Evolutionary conservation across 2,329 filamentous ascomycete genomes (phyloP).

Genomic region (Dactylonectria macrodidyma): DNA sequence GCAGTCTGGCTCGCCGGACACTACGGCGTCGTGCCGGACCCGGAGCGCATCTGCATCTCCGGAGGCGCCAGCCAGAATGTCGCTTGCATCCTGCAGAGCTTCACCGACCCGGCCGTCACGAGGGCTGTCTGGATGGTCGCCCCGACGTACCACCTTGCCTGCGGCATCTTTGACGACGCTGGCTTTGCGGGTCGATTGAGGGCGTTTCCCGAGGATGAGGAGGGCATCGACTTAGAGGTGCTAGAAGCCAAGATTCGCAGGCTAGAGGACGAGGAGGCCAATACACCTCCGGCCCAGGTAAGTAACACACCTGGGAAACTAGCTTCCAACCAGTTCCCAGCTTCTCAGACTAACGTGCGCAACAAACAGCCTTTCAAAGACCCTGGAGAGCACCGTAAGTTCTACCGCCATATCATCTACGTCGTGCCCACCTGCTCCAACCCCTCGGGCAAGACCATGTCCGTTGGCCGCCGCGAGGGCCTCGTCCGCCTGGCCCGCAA

Average conservation of each 20-base stretch:
- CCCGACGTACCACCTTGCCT: constrained; percentile 88
- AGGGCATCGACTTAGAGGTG: constrained; percentile 80
- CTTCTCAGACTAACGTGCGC: background rate
- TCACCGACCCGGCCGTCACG: constrained; percentile 84
- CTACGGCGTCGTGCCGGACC: constrained; percentile 64
- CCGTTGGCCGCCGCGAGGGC: constrained; percentile 73
- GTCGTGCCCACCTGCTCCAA: constrained; percentile 91
- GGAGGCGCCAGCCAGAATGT: constrained; percentile 90
- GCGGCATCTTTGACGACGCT: constrained; percentile 86
- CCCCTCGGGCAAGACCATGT: constrained; percentile 88
- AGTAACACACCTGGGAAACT: background rate
- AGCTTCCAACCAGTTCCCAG: background rate
- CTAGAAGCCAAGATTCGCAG: constrained; percentile 50
- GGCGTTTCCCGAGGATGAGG: constrained; percentile 82
- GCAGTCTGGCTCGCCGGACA: constrained; percentile 78
- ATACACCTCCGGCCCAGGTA: constrained; percentile 36
- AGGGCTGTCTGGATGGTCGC: constrained; percentile 84
- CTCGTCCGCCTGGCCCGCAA: constrained; percentile 84
- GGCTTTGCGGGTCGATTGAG: constrained; percentile 78
- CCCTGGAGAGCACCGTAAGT: constrained; percentile 75
- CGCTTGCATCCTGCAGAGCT: constrained; percentile 83
- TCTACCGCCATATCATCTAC: constrained; percentile 92
- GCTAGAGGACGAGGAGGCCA: constrained; percentile 47
- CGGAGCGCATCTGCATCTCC: constrained; percentile 81
- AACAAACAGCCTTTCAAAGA: constrained; percentile 65